phyloP scores from a whole-genome alignment of 2,329 filamentous ascomycete species.

The Eurotiales sp. region DNA sequence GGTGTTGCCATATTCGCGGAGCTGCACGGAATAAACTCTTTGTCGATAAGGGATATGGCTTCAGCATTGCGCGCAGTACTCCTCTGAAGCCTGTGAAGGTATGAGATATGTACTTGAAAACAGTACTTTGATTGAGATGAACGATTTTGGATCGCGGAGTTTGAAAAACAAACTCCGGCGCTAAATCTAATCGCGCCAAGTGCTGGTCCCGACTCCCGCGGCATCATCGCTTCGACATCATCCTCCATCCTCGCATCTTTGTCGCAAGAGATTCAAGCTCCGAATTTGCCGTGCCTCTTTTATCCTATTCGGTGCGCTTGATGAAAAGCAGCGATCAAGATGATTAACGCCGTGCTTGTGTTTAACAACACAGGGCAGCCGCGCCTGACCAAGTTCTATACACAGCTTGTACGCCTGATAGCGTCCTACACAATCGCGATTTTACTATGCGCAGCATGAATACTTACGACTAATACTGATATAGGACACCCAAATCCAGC shows the following conservation, averaged over 20 bases:
- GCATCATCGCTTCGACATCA: constrained; percentile 1
- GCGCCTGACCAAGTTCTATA: constrained; percentile 97
- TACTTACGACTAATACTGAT: no score
- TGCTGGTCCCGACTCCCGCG: neutral
- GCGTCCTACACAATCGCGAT: no score
- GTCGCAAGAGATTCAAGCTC: no score
- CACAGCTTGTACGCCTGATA: constrained; percentile 74
- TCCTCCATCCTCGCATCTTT: neutral
- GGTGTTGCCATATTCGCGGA: neutral
- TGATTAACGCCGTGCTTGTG: constrained; percentile 98
- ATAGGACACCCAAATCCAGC: constrained; percentile 94
- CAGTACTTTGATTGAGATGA: neutral
- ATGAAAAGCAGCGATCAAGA: constrained; percentile 36
- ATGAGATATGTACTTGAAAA: neutral
- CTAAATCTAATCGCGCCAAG: constrained; percentile 1
- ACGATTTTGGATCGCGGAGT: neutral
- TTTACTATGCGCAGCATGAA: no score
- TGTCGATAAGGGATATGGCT: neutral
- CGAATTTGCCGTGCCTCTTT: no score
- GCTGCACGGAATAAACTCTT: neutral
- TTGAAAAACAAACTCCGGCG: constrained; percentile 6
- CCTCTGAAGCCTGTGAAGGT: neutral
- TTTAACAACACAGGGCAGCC: constrained; percentile 99
- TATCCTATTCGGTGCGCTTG: neutral
- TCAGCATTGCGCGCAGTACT: neutral